These are phyloP conservation scores for Phytopythium cucurbitacearum DNA, from an alignment of 352 stramenopile species.

Conservation along the genomic window DNA sequence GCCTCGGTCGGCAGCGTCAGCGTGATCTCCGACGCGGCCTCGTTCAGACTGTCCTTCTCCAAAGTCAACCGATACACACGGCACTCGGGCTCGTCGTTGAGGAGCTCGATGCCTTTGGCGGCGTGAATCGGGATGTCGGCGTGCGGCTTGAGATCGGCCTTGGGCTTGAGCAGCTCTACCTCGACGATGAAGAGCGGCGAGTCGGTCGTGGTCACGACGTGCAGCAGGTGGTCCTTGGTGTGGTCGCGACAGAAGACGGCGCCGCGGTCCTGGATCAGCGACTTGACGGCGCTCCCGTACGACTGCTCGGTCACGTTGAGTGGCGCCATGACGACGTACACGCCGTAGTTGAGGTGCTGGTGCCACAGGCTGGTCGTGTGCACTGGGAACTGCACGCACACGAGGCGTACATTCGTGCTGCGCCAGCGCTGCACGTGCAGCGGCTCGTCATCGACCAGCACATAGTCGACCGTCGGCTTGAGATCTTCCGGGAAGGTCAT, in stretches of 20 bases:
- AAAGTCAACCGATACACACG: constrained; percentile 43
- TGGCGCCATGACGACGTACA: constrained; percentile 41
- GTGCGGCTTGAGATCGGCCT: constrained; percentile 16
- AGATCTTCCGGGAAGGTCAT: constrained; percentile 1
- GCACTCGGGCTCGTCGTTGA: constrained; percentile 34
- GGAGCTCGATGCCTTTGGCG: constrained; percentile 14
- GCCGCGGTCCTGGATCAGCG: constrained; percentile 24
- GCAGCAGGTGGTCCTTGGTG: constrained; percentile 36
- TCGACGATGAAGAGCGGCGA: constrained; percentile 43
- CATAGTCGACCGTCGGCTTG: constrained; percentile 21
- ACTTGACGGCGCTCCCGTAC: constrained; percentile 10
- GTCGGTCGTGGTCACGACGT: constrained; percentile 26
- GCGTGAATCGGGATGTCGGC: constrained; percentile 19
- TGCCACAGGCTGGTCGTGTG: constrained; percentile 37
- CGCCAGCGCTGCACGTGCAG: constrained; percentile 43
- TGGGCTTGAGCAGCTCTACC: constrained; percentile 44
- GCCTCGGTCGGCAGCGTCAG: constrained; percentile 26
- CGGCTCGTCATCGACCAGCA: constrained; percentile 43
- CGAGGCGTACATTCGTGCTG: constrained; percentile 23
- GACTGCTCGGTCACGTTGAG: constrained; percentile 27
- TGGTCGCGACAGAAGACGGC: constrained; percentile 50
- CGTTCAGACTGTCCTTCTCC: constrained; percentile 7
- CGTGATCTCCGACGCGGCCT: constrained; percentile 12
- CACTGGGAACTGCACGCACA: constrained; percentile 32
- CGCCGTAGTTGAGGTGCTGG: constrained; percentile 39